These are phyloP conservation scores for Yamadazyma siamensis DNA, from an alignment of 1,139 yeast genomes.

Conservation along the genomic window DNA sequence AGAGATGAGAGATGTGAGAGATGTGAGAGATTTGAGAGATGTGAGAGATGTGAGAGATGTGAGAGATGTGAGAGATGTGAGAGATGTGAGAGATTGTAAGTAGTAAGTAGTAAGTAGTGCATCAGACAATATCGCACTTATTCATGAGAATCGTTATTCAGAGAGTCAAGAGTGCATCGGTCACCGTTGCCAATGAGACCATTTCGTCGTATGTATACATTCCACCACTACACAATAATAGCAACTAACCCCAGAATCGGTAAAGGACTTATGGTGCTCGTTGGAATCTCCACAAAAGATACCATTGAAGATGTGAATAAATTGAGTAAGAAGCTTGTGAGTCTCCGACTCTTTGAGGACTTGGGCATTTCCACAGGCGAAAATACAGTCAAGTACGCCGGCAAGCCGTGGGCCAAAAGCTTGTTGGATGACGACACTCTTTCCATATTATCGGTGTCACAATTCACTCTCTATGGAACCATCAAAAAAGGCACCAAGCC, in stretches of 20 bases:
- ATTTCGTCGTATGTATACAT: constrained; percentile 59
- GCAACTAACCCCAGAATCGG: constrained; percentile 43
- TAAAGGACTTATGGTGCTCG: constrained; percentile 73
- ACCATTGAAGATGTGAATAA: constrained; percentile 67
- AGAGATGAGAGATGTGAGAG: too few species aligned
- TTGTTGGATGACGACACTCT: constrained; percentile 33
- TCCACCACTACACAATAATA: background rate
- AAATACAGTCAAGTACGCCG: constrained; percentile 47
- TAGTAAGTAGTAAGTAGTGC: too few species aligned
- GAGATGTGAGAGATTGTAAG: too few species aligned
- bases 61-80: too few species aligned
- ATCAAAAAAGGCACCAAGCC: constrained; percentile 91
- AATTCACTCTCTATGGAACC: constrained; percentile 82
- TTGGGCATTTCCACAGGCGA: constrained; percentile 23
- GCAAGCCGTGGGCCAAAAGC: constrained; percentile 53
- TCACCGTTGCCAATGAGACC: constrained; percentile 66
- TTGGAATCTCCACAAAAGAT: constrained; percentile 80
- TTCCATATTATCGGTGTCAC: constrained; percentile 59
- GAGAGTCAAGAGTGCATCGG: constrained; percentile 82
- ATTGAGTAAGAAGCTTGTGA: constrained; percentile 63
- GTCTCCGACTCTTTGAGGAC: constrained; percentile 72
- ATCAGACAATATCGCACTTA: too few species aligned
- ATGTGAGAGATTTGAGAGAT: too few species aligned
- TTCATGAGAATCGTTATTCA: constrained; percentile 94
- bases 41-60: too few species aligned